Percentiles rank a stretch among this genome's conserved stretches.
Evolutionary conservation across 1,284 basidiomycete genomes (phyloP).

Genomic region (Phenoliferia sp.): DNA sequence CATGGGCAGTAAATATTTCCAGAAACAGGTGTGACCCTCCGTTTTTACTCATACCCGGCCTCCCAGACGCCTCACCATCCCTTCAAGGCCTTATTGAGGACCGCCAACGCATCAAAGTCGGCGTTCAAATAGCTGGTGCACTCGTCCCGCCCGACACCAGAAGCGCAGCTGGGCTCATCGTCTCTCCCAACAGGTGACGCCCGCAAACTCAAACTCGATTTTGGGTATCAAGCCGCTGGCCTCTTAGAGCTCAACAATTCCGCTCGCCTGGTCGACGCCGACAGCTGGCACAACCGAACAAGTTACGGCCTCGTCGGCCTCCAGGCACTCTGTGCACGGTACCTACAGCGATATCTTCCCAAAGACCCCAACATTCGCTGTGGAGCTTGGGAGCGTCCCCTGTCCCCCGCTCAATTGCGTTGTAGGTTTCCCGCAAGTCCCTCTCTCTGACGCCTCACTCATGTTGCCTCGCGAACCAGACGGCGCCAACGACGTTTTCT

Average conservation of each 20-base stretch:
- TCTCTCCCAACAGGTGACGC: slow-evolving; percentile 38
- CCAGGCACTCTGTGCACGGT: slow-evolving; percentile 38
- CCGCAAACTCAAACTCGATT: slow-evolving; percentile 42
- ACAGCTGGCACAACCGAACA: slow-evolving; percentile 20
- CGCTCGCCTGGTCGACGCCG: slow-evolving; percentile 40
- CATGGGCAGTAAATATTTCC: slow-evolving; percentile 28
- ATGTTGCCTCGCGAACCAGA: slow-evolving; percentile 32
- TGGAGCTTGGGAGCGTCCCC: slow-evolving; percentile 39
- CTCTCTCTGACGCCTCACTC: background rate
- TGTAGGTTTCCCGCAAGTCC: slow-evolving; percentile 43
- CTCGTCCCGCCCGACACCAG: background rate
- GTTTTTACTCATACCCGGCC: too few species aligned
- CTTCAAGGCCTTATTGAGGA: slow-evolving; percentile 40
- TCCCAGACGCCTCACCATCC: slow-evolving; percentile 36
- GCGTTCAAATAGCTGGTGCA: slow-evolving; percentile 41
- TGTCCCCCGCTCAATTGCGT: too few species aligned
- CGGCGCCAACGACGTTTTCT: slow-evolving; percentile 46
- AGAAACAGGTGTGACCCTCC: too few species aligned
- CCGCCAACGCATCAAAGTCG: slow-evolving; percentile 39
- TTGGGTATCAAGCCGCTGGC: slow-evolving; percentile 21
- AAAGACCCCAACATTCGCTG: slow-evolving; percentile 42
- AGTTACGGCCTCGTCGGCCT: slow-evolving; percentile 37
- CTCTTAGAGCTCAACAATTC: slow-evolving; percentile 43
- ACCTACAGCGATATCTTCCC: slow-evolving; percentile 38
- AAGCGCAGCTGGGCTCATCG: too few species aligned